Conservation (phyloP, 1,284 basidiomycete genomes). For the Irpex sp. region DNA sequence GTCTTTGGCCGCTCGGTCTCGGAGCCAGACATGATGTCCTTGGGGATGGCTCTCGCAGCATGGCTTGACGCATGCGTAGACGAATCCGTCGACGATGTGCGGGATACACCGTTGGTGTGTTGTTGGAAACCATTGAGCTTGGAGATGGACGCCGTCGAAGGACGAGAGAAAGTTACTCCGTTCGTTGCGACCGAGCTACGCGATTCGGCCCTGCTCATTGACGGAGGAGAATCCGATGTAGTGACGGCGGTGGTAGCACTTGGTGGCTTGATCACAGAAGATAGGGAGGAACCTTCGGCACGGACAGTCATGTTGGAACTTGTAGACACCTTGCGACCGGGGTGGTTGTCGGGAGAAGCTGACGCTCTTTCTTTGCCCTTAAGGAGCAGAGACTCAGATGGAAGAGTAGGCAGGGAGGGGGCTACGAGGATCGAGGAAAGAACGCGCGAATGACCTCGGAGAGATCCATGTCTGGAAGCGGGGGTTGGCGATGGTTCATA, state of each 20-base stretch:
- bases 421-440: conserved; percentile 50
- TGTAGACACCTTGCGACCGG: conserved; percentile 44
- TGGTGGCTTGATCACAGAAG: conserved; percentile 45
- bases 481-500: conserved; percentile 69
- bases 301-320: conserved; percentile 53
- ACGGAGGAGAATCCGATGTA: conserved; percentile 31
- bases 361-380: background rate
- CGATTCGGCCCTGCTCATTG: conserved; percentile 43
- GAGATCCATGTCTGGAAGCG: conserved; percentile 35
- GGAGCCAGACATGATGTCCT: conserved; percentile 39
- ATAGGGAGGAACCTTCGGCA: conserved; percentile 31
- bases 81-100: background rate
- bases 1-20: conserved; percentile 53
- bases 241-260: conserved; percentile 70
- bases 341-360: background rate
- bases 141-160: conserved; percentile 47
- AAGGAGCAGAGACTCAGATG: conserved; percentile 48
- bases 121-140: conserved; percentile 55
- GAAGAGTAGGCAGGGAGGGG: conserved; percentile 54
- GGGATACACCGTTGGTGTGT: conserved; percentile 20
- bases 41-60: background rate
- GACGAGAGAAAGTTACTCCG: conserved; percentile 59
- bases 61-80: conserved; percentile 32
- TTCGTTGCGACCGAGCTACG: conserved; percentile 35
- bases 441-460: conserved; percentile 33